Conservation (phyloP, 768 basidiomycete genomes). For the Boletellus emodensis region DNA sequence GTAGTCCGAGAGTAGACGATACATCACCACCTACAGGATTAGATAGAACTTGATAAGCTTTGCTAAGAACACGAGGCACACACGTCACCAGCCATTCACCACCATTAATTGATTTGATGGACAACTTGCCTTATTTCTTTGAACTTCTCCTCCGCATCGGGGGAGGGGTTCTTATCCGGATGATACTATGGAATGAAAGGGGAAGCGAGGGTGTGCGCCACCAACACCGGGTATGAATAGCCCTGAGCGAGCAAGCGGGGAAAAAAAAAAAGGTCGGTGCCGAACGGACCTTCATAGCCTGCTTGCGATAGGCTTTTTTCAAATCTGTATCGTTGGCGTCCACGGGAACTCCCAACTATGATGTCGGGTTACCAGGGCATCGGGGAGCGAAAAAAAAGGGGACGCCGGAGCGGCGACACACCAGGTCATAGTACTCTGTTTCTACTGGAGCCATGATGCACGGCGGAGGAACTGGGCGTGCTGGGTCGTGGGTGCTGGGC, state of each 20-base stretch:
- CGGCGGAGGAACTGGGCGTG: neutral
- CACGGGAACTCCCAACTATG: constrained; percentile 63
- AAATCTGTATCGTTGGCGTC: constrained; percentile 77
- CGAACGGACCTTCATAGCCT: constrained; percentile 79
- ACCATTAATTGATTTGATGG: constrained; percentile 10
- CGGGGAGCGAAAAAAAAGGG: neutral
- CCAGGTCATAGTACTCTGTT: constrained; percentile 85
- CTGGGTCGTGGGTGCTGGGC: neutral
- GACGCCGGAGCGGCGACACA: constrained; percentile 32
- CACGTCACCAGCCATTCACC: constrained; percentile 14
- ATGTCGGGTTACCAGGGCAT: neutral
- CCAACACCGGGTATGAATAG: neutral
- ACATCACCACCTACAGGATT: constrained; percentile 56
- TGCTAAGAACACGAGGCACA: constrained; percentile 43
- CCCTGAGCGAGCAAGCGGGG: neutral
- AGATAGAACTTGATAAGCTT: constrained; percentile 92
- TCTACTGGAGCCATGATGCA: constrained; percentile 79
- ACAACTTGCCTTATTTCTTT: constrained; percentile 81
- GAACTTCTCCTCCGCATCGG: constrained; percentile 95
- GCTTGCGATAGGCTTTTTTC: constrained; percentile 94
- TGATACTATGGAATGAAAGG: constrained; percentile 59
- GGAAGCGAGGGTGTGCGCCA: neutral
- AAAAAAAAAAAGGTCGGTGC: neutral
- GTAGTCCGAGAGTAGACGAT: constrained; percentile 6
- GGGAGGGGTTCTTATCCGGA: constrained; percentile 90